Conservation (phyloP, 306 rosid genomes). For the Casuarina cunninghamiana region DNA sequence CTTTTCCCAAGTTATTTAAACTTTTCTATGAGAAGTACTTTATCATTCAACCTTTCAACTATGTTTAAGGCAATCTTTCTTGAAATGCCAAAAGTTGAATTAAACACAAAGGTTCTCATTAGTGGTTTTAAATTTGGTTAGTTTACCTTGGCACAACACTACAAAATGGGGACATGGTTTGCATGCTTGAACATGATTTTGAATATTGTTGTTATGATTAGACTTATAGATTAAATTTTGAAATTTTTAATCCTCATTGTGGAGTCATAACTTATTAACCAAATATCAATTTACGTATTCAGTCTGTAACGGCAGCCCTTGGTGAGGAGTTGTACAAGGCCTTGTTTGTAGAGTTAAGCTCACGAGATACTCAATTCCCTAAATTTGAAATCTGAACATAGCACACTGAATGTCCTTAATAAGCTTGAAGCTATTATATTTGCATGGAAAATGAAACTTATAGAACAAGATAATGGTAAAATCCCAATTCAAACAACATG, state of each 20-base stretch:
- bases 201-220: too few species aligned
- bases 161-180: not conserved
- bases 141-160: not conserved
- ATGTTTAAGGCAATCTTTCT: too few species aligned
- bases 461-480: too few species aligned
- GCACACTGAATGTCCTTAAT: slow-evolving; percentile 66
- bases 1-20: slow-evolving; percentile 69
- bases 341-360: too few species aligned
- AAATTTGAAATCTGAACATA: slow-evolving; percentile 63
- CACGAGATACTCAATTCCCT: slow-evolving; percentile 55
- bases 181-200: not conserved
- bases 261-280: too few species aligned
- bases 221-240: too few species aligned
- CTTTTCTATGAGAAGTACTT: not conserved
- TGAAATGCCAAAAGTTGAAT: not conserved
- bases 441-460: slow-evolving; percentile 66
- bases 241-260: too few species aligned
- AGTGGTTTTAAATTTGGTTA: not conserved
- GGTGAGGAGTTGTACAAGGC: too few species aligned
- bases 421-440: slow-evolving; percentile 46
- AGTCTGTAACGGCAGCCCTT: too few species aligned
- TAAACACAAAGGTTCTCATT: not conserved
- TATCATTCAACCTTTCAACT: too few species aligned
- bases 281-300: too few species aligned
- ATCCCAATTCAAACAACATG: too few species aligned